Conservation (phyloP, 768 basidiomycete genomes). For the Tricholoma matsutake region DNA sequence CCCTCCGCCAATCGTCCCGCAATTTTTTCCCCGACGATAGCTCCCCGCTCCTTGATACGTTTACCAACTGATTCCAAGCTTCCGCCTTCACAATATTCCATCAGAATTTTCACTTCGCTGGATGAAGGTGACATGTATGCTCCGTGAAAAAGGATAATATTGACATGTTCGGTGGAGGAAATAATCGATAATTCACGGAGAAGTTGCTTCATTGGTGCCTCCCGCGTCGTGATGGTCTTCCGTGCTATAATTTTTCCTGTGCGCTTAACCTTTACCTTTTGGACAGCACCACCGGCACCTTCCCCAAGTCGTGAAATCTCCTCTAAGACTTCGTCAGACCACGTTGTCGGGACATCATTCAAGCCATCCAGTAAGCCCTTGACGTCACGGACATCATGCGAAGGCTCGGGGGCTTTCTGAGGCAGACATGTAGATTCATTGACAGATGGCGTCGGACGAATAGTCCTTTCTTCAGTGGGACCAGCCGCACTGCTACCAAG, state of each 20-base stretch:
- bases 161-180: conserved; percentile 75
- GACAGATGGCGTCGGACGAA: conserved; percentile 33
- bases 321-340: conserved; percentile 72
- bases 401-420: conserved; percentile 23
- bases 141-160: conserved; percentile 91
- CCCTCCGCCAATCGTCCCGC: conserved; percentile 92
- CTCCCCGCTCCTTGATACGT: conserved; percentile 75
- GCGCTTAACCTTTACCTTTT: conserved; percentile 85
- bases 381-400: conserved; percentile 37
- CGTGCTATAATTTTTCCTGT: conserved; percentile 84
- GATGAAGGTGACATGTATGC: conserved; percentile 85
- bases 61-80: conserved; percentile 88
- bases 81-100: conserved; percentile 88
- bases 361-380: conserved; percentile 36
- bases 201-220: conserved; percentile 90
- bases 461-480: conserved; percentile 39
- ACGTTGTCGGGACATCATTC: conserved; percentile 39
- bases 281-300: conserved; percentile 94
- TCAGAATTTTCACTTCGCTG: conserved; percentile 92
- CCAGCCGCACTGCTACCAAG: conserved; percentile 20
- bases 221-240: conserved; percentile 89
- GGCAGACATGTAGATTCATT: conserved; percentile 26
- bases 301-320: conserved; percentile 82
- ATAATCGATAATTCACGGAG: conserved; percentile 91
- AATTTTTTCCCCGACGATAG: conserved; percentile 81